Conservation (phyloP, 768 basidiomycete species). For the Pleurotus pulmonarius region DNA sequence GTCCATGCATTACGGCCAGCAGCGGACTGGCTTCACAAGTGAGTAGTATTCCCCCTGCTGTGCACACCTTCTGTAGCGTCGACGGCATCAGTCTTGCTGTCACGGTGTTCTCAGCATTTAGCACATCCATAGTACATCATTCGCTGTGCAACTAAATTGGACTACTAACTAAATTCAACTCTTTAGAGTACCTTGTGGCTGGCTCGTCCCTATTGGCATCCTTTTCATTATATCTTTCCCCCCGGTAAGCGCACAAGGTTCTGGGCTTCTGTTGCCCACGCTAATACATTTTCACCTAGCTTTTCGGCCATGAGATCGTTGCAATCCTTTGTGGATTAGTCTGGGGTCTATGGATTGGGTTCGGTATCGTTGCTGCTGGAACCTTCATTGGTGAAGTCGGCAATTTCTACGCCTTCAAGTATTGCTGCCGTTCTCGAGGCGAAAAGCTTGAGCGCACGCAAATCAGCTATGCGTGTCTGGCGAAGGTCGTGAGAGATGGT, state of each 20-base stretch:
- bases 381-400: conserved; percentile 85
- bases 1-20: conserved; percentile 65
- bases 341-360: conserved; percentile 86
- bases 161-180: neutral
- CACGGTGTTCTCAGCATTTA: neutral
- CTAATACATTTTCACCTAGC: conserved; percentile 27
- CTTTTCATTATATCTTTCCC: conserved; percentile 87
- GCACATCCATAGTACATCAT: neutral
- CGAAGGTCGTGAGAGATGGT: conserved; percentile 75
- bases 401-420: conserved; percentile 87
- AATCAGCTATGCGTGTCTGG: conserved; percentile 57
- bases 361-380: conserved; percentile 80
- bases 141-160: neutral
- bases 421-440: conserved; percentile 69
- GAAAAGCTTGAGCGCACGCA: conserved; percentile 65
- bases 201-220: conserved; percentile 76
- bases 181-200: conserved; percentile 52
- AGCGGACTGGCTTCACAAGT: conserved; percentile 64
- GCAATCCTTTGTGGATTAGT: conserved; percentile 86
- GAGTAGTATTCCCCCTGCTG: conserved; percentile 19
- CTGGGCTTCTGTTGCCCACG: too few relatives aligned
- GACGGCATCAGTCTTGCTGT: neutral
- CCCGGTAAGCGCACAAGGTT: conserved; percentile 42
- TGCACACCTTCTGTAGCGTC: conserved; percentile 1
- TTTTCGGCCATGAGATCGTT: conserved; percentile 92